Base-by-base conservation (phyloP, 2,329 filamentous ascomycete species). In the Diaporthe destruens region DNA sequence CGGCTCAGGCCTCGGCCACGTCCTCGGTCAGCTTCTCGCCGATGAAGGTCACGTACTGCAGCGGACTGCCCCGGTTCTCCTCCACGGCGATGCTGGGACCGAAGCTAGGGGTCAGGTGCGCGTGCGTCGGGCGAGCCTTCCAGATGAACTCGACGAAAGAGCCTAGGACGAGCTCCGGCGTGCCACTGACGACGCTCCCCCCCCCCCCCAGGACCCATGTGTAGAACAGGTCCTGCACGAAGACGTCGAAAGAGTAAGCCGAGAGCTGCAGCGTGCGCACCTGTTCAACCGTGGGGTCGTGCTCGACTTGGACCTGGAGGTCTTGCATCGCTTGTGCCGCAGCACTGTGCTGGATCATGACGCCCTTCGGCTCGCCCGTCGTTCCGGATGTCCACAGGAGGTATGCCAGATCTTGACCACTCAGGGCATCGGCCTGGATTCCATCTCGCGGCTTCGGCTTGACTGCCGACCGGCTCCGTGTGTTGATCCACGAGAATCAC, bases 211-310 rank as follows among this genome's bases (percentile, higher is more conserved):
- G 82, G 72, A 86, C 83, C 86, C 89, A 91, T 2, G 90, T 83
- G 76, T 89, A 91, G 77, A 92, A 91, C 14, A 91, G 88, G 75
- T 92, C 90, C 76, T 91, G 90, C 0, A 91, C 88, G 36, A 81
- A 84, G 44, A 69, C 71, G 20, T 72, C 71, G 63, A 72, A 72
- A 25, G 71, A 68, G 44, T 59, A 61, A 1, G 63, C 59, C 32
- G 71, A 72, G 34, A 69, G 54, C 54, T 68, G 63, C 44, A 72
- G 44, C n/a, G 59, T 68, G 14, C 71, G 71, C 6, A 72, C 59
- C 14, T 57, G 53, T 25, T 57, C 59, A 14, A 75, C 74, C 8
- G 74, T 68, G 0, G 76, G 74, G 59, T 82, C 77, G 2, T 76
- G 75, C 2, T 80, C 81, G 29, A 83, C 79, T 9, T 83, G 76